Conservation (phyloP, 2,329 filamentous ascomycete genomes). For the Colletotrichum abscissum region DNA sequence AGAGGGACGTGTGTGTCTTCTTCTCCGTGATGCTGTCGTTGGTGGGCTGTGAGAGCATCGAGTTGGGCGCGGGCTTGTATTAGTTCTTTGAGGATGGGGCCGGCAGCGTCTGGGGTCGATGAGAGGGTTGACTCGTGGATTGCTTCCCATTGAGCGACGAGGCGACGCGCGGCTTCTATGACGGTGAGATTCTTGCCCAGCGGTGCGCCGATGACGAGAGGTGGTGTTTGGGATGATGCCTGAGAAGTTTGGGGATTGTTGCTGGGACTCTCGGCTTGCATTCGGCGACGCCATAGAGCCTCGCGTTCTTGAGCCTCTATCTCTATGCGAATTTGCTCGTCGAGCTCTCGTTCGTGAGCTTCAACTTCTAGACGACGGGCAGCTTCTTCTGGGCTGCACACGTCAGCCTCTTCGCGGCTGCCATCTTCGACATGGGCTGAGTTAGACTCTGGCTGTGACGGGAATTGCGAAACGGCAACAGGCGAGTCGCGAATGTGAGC, state of each 20-base stretch:
- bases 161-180: slow-evolving; percentile 50
- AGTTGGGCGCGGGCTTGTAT: slow-evolving; percentile 17
- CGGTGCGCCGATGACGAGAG: slow-evolving; percentile 47
- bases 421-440: background rate
- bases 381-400: background rate
- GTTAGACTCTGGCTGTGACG: background rate
- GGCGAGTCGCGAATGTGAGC: background rate
- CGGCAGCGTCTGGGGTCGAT: slow-evolving; percentile 19
- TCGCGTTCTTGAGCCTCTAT: slow-evolving; percentile 8
- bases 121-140: slow-evolving; percentile 43
- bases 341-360: background rate
- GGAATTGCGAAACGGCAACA: background rate
- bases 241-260: background rate
- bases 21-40: background rate
- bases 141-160: slow-evolving; percentile 49
- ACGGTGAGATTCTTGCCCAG: slow-evolving; percentile 49
- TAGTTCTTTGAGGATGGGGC: slow-evolving; percentile 22
- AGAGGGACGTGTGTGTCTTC: background rate
- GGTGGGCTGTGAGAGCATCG: background rate
- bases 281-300: background rate
- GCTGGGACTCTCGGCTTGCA: background rate
- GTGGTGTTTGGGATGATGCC: slow-evolving; percentile 25
- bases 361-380: background rate
- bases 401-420: background rate
- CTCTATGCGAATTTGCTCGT: slow-evolving; percentile 9